These are phyloP conservation scores for Candida sp. DNA, from an alignment of 1,139 yeast species.

Conservation along the genomic window DNA sequence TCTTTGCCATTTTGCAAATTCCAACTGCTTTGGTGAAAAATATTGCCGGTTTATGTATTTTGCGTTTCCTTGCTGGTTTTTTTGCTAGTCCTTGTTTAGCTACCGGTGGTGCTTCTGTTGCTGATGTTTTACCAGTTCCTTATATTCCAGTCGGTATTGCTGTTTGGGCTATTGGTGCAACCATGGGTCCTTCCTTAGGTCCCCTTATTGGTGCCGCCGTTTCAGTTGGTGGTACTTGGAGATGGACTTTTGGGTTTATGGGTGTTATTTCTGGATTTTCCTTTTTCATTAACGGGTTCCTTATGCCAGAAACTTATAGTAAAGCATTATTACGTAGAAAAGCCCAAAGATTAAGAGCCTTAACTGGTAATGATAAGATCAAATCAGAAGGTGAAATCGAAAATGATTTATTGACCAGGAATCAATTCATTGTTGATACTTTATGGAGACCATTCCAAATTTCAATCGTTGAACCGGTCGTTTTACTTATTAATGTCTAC, in stretches of 20 bases:
- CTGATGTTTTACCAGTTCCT: conserved; percentile 22
- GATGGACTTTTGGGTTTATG: conserved; percentile 42
- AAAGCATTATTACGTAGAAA: conserved; percentile 33
- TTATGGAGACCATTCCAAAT: conserved; percentile 50
- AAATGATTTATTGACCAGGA: conserved; percentile 12
- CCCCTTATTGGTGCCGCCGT: conserved; percentile 34
- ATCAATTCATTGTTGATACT: conserved; percentile 29
- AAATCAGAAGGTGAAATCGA: conserved; percentile 28
- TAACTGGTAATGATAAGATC: conserved; percentile 30
- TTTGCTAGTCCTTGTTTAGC: conserved; percentile 33
- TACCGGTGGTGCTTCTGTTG: conserved; percentile 33
- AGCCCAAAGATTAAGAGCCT: conserved; percentile 31
- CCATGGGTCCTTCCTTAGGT: conserved; percentile 35
- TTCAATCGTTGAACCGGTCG: conserved; percentile 41
- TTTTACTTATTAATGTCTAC: conserved; percentile 46
- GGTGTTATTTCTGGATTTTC: conserved; percentile 25
- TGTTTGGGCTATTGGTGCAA: conserved; percentile 32
- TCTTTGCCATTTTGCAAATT: conserved; percentile 31
- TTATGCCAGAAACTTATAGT: conserved; percentile 33
- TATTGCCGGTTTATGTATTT: conserved; percentile 26
- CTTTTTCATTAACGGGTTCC: conserved; percentile 20
- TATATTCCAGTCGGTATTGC: conserved; percentile 32
- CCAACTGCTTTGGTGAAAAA: conserved; percentile 27
- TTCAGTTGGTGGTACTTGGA: conserved; percentile 26
- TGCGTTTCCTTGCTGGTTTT: conserved; percentile 29